Evolutionary conservation across 768 basidiomycete species (phyloP).

Genomic region (Xerocomellus amylosporus): DNA sequence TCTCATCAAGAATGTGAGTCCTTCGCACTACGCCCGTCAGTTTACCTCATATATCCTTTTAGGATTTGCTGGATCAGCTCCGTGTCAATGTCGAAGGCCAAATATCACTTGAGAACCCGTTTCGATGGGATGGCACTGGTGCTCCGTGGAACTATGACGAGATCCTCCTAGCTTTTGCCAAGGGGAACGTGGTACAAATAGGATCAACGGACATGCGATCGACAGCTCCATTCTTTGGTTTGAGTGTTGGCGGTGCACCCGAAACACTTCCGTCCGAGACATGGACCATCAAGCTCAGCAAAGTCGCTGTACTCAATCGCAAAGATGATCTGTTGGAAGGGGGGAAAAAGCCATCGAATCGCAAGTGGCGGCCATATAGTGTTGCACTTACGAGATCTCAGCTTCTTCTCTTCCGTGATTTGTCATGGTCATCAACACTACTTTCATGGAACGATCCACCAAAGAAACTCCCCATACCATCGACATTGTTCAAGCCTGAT

Average conservation of each 20-base stretch:
- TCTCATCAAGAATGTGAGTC: constrained; percentile 74
- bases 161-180: constrained; percentile 61
- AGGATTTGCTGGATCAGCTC: constrained; percentile 68
- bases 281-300: constrained; percentile 66
- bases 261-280: constrained; percentile 32
- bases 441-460: constrained; percentile 41
- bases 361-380: constrained; percentile 88
- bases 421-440: constrained; percentile 49
- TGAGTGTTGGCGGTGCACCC: constrained; percentile 32
- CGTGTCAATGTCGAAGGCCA: constrained; percentile 61
- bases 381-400: constrained; percentile 89
- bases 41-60: constrained; percentile 10
- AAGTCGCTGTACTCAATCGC: constrained; percentile 75
- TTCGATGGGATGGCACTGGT: constrained; percentile 60
- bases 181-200: constrained; percentile 58
- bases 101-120: constrained; percentile 64
- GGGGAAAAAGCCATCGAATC: constrained; percentile 67
- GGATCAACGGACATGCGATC: constrained; percentile 41
- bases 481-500: constrained; percentile 67
- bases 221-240: constrained; percentile 40
- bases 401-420: constrained; percentile 84
- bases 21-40: background rate
- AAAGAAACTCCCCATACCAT: constrained; percentile 38
- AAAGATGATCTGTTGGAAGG: constrained; percentile 79
- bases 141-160: constrained; percentile 67